phyloP scores from a whole-genome alignment of 352 stramenopile species.

The Blastocystis sp. region DNA sequence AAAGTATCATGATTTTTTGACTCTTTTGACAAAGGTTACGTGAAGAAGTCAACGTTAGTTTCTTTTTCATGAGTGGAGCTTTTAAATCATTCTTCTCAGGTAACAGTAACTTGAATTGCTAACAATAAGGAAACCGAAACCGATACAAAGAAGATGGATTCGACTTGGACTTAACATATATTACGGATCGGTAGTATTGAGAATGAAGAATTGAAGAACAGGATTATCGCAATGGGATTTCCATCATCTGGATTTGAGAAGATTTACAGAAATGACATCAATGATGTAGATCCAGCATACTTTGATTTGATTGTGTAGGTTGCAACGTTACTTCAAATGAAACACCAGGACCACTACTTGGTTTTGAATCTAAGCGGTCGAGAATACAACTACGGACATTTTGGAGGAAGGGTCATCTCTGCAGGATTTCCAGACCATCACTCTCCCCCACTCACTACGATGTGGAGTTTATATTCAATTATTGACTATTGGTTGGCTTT shows the following conservation, averaged over 20 bases:
- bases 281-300: neutral
- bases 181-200: slow-evolving; percentile 38
- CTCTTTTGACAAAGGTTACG: neutral
- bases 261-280: slow-evolving; percentile 31
- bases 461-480: slow-evolving; percentile 58
- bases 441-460: slow-evolving; percentile 10
- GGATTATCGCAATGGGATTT: slow-evolving; percentile 61
- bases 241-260: slow-evolving; percentile 52
- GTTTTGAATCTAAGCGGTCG: slow-evolving; percentile 61
- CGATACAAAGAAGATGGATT: slow-evolving; percentile 45
- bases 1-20: slow-evolving; percentile 80
- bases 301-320: neutral
- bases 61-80: slow-evolving; percentile 7
- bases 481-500: slow-evolving; percentile 53
- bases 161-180: slow-evolving; percentile 60
- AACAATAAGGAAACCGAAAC: slow-evolving; percentile 42
- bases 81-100: slow-evolving; percentile 41
- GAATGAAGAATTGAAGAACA: neutral
- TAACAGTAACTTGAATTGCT: neutral
- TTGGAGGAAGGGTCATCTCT: slow-evolving; percentile 9
- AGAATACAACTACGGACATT: slow-evolving; percentile 13
- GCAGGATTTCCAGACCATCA: slow-evolving; percentile 59
- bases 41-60: too few relatives aligned
- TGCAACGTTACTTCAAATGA: slow-evolving; percentile 1
- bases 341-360: slow-evolving; percentile 57